Conservation (phyloP, 2,329 filamentous ascomycete genomes). For the Curvularia spicifera region DNA sequence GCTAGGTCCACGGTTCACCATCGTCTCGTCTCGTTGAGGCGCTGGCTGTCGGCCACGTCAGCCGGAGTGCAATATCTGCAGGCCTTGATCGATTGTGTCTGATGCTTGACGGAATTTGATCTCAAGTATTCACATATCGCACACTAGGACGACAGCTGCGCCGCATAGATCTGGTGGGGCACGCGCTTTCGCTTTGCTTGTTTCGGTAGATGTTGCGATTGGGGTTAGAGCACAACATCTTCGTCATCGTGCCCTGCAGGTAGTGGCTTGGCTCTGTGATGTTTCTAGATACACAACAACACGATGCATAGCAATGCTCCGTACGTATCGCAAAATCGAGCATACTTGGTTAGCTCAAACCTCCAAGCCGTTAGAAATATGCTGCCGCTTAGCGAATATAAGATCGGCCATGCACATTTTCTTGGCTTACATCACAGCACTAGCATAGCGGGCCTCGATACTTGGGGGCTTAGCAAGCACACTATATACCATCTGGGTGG, state of each 20-base stretch:
- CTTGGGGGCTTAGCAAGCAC: neutral
- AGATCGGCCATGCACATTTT: neutral
- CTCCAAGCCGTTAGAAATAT: neutral
- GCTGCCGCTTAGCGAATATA: neutral
- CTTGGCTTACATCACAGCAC: neutral
- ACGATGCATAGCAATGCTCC: neutral
- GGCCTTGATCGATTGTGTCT: neutral
- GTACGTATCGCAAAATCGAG: conserved; percentile 1
- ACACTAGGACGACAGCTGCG: neutral
- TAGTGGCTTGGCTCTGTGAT: neutral
- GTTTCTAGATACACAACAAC: neutral
- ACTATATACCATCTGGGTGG: neutral
- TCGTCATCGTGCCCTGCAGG: neutral
- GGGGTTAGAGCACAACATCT: neutral
- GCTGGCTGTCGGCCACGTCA: neutral
- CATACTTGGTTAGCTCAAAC: neutral
- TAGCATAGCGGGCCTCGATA: neutral
- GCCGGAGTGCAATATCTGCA: neutral
- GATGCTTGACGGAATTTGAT: neutral
- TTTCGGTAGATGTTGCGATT: conserved; percentile 1
- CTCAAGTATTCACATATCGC: neutral
- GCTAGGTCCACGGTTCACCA: conserved; percentile 1
- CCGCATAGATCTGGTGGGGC: neutral
- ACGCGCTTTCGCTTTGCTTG: neutral
- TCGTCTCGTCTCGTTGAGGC: conserved; percentile 1